Evolutionary conservation across 441 rosid species (phyloP).

Genomic region (Gossypium gossypioides): DNA sequence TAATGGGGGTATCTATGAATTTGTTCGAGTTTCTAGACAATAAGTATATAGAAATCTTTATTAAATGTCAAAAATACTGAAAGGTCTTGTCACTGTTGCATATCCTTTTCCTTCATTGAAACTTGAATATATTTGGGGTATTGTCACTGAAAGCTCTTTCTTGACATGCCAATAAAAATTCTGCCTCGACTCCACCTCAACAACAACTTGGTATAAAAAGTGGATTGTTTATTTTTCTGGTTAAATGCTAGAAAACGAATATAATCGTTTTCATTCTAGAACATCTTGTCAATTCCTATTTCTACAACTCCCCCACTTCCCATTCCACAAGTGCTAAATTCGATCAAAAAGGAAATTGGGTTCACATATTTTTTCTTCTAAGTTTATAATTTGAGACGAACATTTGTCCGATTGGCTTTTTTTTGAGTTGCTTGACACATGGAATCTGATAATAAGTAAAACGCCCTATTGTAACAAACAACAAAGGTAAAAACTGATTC

Average conservation of each 20-base stretch:
- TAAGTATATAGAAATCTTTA: slow-evolving; percentile 28
- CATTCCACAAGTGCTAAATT: slow-evolving; percentile 25
- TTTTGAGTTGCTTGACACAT: slow-evolving; percentile 23
- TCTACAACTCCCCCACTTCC: slow-evolving; percentile 34
- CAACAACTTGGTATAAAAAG: slow-evolving; percentile 28
- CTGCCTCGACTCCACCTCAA: slow-evolving; percentile 19
- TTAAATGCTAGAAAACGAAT: slow-evolving; percentile 16
- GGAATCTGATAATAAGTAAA: slow-evolving; percentile 40
- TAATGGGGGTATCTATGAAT: slow-evolving; percentile 39
- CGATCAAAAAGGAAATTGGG: slow-evolving; percentile 5
- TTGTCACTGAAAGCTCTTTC: slow-evolving; percentile 11
- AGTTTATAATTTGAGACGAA: slow-evolving; percentile 20
- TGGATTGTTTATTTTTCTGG: slow-evolving; percentile 9
- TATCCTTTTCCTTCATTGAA: slow-evolving; percentile 33
- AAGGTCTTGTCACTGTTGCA: slow-evolving; percentile 40
- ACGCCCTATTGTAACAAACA: slow-evolving; percentile 16
- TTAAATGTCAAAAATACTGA: slow-evolving; percentile 28
- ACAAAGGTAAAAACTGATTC: slow-evolving; percentile 16
- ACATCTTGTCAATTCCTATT: slow-evolving; percentile 29
- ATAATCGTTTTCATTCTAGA: slow-evolving; percentile 33
- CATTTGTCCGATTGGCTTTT: slow-evolving; percentile 20
- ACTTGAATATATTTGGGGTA: slow-evolving; percentile 10
- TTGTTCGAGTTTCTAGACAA: slow-evolving; percentile 35
- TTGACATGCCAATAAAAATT: slow-evolving; percentile 26
- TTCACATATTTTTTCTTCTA: neutral